Evolutionary conservation across 805 yeast genomes (phyloP), one percentile per base, ranked within the genome.

Genomic region (Peterozyma toletana): DNA sequence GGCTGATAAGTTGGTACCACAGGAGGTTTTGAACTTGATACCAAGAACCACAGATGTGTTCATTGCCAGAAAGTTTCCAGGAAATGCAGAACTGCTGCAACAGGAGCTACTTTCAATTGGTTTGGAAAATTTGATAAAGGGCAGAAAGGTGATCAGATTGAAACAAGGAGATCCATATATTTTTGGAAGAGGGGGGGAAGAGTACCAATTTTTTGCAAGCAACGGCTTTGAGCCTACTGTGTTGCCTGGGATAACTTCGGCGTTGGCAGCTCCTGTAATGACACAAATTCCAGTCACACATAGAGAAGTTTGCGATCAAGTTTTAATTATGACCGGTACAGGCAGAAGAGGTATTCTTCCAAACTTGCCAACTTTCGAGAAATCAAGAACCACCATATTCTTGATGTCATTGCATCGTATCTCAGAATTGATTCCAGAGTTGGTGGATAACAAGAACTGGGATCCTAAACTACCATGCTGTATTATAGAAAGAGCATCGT

Each of bases 131-230:
- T 60, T 88, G 21, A 50, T 68, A 27, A 61, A 71, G 41, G 96
- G 96, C 13, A 71, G 77, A 54, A 78, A 77, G 45, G 96, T 91
- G 1, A 95, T 91, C 2, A 71, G 98, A 46, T 72, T 91, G 52
- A 91, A 91, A 61, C 98, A 91, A 64, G 98, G 98, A 31, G 98
- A 91, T 60, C 98, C 98, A 9, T 91, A 88, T 61, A 86, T 91
- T 30, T 91, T 87, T 59, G 98, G 98, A 3, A 78, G 98, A 50
- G 98, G 98, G 37, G 96, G 96, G 35, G 98, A 91, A 64, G 98
- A 91, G 56, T 86, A 62, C 58, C 54, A 77, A 9, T 90, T 70
- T 58, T 91, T 91, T 62, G 55, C 70, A 29, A 54, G 68, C 17
- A 75, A 83, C 53, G 96, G 96, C 0, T 87, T 56, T 53, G 68